Percentiles rank a stretch among this genome's conserved stretches.
Evolutionary conservation across 257 asterid genomes (phyloP).

Genomic region (Nicotiana obtusifolia): DNA sequence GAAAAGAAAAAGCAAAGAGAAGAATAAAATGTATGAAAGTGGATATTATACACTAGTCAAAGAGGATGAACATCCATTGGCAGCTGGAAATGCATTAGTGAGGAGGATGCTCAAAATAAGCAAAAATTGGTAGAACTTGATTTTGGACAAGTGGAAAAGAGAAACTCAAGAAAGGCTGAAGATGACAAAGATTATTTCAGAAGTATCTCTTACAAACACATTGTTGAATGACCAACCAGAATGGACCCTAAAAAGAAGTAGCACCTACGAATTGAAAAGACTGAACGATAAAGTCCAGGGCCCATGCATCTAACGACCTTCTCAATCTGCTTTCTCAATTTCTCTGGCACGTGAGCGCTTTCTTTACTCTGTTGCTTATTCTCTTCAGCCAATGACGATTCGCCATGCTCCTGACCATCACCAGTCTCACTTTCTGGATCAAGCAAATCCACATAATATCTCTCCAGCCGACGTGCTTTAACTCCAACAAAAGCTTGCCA

Average conservation of each 20-base stretch:
- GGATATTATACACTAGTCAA: not conserved
- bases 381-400: constrained; percentile 26
- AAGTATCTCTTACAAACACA: constrained; percentile 23
- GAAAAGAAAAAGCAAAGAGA: constrained; percentile 5
- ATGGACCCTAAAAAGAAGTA: constrained; percentile 85
- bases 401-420: constrained; percentile 33
- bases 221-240: constrained; percentile 48
- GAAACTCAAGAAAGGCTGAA: constrained; percentile 10
- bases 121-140: not conserved
- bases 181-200: constrained; percentile 19
- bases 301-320: constrained; percentile 99
- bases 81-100: constrained; percentile 3
- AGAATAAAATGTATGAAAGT: not conserved
- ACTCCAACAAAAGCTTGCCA: constrained; percentile 98
- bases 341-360: constrained; percentile 53
- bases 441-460: constrained; percentile 74
- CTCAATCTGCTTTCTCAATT: constrained; percentile 94
- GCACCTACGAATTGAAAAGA: constrained; percentile 90
- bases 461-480: constrained; percentile 65
- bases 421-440: constrained; percentile 37
- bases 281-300: constrained; percentile 86
- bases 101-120: not conserved
- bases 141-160: constrained; percentile 5
- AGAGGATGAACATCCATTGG: constrained; percentile 8
- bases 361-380: constrained; percentile 21